These are phyloP conservation scores for Aspergillus sp. DNA, from an alignment of 2,329 filamentous ascomycete genomes.

Conservation along the genomic window DNA sequence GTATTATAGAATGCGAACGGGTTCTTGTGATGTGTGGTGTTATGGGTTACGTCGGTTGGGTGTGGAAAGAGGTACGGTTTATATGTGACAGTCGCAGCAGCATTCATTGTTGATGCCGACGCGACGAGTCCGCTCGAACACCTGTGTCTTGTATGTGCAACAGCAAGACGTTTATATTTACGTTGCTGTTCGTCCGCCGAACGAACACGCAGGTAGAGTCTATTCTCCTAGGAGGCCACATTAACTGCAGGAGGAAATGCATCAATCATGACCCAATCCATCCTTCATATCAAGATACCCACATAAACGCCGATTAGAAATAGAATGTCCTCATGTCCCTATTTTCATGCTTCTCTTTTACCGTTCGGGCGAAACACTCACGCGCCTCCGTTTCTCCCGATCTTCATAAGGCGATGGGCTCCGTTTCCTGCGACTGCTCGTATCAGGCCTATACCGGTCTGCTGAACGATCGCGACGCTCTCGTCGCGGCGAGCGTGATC, in stretches of 20 bases:
- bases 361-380: slow-evolving; percentile 30
- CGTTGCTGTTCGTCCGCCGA: neutral
- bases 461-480: slow-evolving; percentile 44
- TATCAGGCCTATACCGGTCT: slow-evolving; percentile 52
- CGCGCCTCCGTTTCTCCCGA: slow-evolving; percentile 45
- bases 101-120: neutral
- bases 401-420: slow-evolving; percentile 47
- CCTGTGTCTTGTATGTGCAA: neutral
- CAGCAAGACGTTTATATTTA: slow-evolving; percentile 4
- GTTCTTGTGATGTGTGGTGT: neutral
- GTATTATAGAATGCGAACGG: neutral
- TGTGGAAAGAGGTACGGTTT: neutral
- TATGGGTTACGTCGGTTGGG: neutral
- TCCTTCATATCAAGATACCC: slow-evolving; percentile 20
- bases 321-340: slow-evolving; percentile 9
- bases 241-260: slow-evolving; percentile 8
- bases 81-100: neutral
- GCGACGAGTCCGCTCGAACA: neutral
- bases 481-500: slow-evolving; percentile 56
- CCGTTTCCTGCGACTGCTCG: slow-evolving; percentile 40
- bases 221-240: neutral
- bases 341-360: slow-evolving; percentile 7
- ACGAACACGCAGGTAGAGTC: slow-evolving; percentile 5
- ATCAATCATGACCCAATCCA: slow-evolving; percentile 20
- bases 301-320: slow-evolving; percentile 22